These are phyloP conservation scores for Metarhizium robertsii DNA, from an alignment of 2,329 filamentous ascomycete species.

Conservation along the genomic window DNA sequence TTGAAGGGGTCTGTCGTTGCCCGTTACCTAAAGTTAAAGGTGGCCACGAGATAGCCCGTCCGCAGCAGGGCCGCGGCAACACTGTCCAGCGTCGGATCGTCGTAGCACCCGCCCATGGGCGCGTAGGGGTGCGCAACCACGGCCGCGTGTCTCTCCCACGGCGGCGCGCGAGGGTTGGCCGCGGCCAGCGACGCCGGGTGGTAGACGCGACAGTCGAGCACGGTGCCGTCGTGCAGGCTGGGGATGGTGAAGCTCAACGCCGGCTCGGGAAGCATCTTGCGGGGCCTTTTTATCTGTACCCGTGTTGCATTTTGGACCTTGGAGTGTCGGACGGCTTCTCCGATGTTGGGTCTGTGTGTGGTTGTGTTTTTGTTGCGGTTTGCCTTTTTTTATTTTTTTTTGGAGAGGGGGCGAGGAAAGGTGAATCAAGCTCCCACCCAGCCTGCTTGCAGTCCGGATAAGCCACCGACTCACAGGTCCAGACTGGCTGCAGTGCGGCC, in stretches of 20 bases:
- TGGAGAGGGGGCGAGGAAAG: no score
- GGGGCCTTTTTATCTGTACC: no score
- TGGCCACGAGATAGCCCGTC: slow-evolving; percentile 66
- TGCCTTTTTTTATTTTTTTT: no score
- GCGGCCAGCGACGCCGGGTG: slow-evolving; percentile 46
- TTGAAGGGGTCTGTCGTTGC: no score
- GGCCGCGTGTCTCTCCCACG: slow-evolving; percentile 41
- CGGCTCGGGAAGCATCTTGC: slow-evolving; percentile 39
- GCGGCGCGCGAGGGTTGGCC: slow-evolving; percentile 18
- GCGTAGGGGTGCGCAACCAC: slow-evolving; percentile 88
- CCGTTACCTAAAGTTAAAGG: slow-evolving; percentile 81
- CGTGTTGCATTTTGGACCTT: background rate
- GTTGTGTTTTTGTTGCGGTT: no score
- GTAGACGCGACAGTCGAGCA: slow-evolving; percentile 76
- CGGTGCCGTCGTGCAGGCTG: slow-evolving; percentile 68
- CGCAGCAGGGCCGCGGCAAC: slow-evolving; percentile 56
- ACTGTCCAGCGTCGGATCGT: slow-evolving; percentile 70
- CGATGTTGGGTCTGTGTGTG: no score
- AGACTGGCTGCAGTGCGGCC: no score
- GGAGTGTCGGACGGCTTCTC: no score
- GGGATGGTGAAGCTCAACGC: slow-evolving; percentile 67
- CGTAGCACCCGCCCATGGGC: slow-evolving; percentile 73
- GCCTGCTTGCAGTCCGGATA: no score
- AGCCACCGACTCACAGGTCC: no score
- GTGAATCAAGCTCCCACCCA: no score